Evolutionary conservation across 495 filamentous ascomycete genomes (phyloP).

Genomic region (Talaromyces trachyspermus): DNA sequence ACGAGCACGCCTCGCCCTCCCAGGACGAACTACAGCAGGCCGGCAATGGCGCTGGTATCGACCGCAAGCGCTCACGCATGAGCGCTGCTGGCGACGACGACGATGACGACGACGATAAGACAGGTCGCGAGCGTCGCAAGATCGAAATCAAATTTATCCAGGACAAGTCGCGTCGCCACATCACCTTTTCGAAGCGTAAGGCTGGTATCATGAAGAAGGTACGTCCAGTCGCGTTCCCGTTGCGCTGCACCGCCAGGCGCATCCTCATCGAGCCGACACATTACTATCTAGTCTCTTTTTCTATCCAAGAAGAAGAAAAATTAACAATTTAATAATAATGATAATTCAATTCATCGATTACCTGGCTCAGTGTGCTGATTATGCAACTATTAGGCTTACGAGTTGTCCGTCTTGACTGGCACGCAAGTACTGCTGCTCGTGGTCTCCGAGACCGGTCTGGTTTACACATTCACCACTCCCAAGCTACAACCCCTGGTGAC

Average conservation of each 20-base stretch:
- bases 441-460: constrained; percentile 95
- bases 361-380: background rate
- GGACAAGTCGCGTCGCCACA: constrained; percentile 99
- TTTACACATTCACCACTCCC: constrained; percentile 99
- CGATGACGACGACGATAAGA: constrained; percentile 97
- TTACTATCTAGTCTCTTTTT: background rate
- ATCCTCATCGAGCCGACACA: too few relatives aligned
- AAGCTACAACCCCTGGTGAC: constrained; percentile 98
- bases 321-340: too few relatives aligned
- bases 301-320: too few relatives aligned
- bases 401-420: constrained; percentile 93
- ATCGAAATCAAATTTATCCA: constrained; percentile 99
- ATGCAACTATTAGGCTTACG: constrained; percentile 65
- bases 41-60: constrained; percentile 47
- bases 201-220: constrained; percentile 99
- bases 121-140: constrained; percentile 95
- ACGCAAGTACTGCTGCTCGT: constrained; percentile 97
- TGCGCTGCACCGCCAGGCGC: constrained; percentile 7
- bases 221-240: constrained; percentile 32
- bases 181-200: constrained; percentile 99
- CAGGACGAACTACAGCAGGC: constrained; percentile 47
- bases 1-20: constrained; percentile 41
- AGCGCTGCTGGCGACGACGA: constrained; percentile 80
- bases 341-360: background rate
- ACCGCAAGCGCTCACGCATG: constrained; percentile 84